Conservation (phyloP, 495 filamentous ascomycete genomes). For the Pyrenula aspistea region DNA sequence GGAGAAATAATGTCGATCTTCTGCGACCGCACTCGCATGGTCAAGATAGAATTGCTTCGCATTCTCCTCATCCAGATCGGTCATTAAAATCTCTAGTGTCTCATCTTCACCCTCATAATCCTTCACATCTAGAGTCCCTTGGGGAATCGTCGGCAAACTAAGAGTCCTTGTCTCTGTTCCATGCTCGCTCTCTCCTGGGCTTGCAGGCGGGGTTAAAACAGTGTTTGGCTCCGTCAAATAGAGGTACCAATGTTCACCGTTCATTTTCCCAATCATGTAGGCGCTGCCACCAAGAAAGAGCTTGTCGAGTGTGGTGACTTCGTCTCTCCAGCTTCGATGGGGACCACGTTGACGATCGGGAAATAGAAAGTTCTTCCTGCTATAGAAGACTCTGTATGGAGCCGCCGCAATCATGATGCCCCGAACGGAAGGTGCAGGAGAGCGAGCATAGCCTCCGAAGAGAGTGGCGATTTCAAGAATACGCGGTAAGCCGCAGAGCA, state of each 20-base stretch:
- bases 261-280: slow-evolving; percentile 99
- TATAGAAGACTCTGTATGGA: slow-evolving; percentile 96
- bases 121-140: slow-evolving; percentile 22
- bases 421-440: slow-evolving; percentile 31
- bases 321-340: slow-evolving; percentile 94
- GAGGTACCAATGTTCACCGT: slow-evolving; percentile 98
- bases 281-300: slow-evolving; percentile 88
- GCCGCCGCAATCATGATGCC: slow-evolving; percentile 62
- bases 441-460: slow-evolving; percentile 72
- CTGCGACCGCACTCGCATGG: slow-evolving; percentile 81
- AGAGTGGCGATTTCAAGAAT: slow-evolving; percentile 84
- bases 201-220: slow-evolving; percentile 72
- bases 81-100: slow-evolving; percentile 97
- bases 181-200: slow-evolving; percentile 41
- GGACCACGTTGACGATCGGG: slow-evolving; percentile 90
- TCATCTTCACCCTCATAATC: slow-evolving; percentile 53
- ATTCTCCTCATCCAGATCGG: slow-evolving; percentile 83
- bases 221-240: slow-evolving; percentile 85
- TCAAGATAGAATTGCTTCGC: slow-evolving; percentile 95
- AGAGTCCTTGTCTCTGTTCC: slow-evolving; percentile 62
- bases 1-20: slow-evolving; percentile 51
- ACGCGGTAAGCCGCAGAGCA: slow-evolving; percentile 76
- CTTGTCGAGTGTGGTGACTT: slow-evolving; percentile 81
- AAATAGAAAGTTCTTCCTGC: slow-evolving; percentile 95
- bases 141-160: slow-evolving; percentile 26